Conservation (phyloP, 129 eudicot genomes). For the Artemisia annua region DNA sequence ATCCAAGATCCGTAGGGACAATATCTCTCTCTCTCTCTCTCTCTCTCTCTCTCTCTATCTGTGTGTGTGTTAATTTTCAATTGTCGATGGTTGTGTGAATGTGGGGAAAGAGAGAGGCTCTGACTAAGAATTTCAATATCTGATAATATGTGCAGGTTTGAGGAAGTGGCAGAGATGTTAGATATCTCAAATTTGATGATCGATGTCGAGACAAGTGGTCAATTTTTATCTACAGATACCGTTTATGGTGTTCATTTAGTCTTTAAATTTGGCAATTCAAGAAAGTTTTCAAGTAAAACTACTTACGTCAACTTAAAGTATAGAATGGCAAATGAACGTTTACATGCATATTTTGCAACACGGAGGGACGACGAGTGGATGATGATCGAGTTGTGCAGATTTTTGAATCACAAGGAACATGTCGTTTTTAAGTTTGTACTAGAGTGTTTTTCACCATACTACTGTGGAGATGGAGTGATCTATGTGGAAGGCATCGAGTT, state of each 20-base stretch:
- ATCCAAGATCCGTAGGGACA: too few species aligned
- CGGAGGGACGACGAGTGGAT: slow-evolving; percentile 11
- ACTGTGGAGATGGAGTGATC: background rate
- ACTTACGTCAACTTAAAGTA: slow-evolving; percentile 15
- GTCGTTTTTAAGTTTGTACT: background rate
- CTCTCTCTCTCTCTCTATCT: background rate
- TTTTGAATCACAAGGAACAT: background rate
- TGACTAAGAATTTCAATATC: background rate
- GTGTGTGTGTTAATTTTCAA: background rate
- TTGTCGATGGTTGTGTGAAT: too few species aligned
- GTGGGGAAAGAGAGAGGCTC: too few species aligned
- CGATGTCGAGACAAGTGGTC: background rate
- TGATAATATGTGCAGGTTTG: slow-evolving; percentile 8
- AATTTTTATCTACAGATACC: slow-evolving; percentile 2
- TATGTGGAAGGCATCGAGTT: slow-evolving; percentile 8
- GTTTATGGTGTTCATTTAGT: slow-evolving; percentile 12
- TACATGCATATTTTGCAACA: slow-evolving; percentile 12
- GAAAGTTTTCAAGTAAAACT: background rate
- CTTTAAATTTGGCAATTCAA: slow-evolving; percentile 12
- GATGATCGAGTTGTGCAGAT: slow-evolving; percentile 17
- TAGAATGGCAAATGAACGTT: background rate
- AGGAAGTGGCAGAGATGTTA: slow-evolving; percentile 1
- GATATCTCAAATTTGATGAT: slow-evolving; percentile 8
- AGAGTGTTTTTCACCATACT: slow-evolving; percentile 5
- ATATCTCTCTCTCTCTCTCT: background rate